Evolutionary conservation across 2,329 filamentous ascomycete species (phyloP).

Genomic region (Penicillium decumbens): DNA sequence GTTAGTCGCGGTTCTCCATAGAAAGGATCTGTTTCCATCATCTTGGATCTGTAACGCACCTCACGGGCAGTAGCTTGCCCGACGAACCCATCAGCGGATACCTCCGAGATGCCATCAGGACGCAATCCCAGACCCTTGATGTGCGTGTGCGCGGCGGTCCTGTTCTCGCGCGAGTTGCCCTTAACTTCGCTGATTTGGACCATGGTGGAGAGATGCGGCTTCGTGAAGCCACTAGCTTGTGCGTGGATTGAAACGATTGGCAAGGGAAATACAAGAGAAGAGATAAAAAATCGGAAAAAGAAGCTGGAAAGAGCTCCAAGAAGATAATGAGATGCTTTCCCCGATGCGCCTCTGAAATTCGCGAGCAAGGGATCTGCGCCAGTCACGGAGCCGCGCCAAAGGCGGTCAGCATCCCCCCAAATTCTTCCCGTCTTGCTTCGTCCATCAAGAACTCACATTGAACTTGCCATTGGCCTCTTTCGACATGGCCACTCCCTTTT

Average conservation of each 20-base stretch:
- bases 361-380: constrained; percentile 29
- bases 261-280: not conserved
- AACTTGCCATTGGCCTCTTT: not conserved
- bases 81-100: constrained; percentile 75
- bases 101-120: constrained; percentile 78
- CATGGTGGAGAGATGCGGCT: constrained; percentile 50
- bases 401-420: constrained; percentile 37
- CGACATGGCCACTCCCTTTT: constrained; percentile 31
- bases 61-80: constrained; percentile 85
- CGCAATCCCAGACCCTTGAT: constrained; percentile 92
- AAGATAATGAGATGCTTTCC: constrained; percentile 13
- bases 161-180: constrained; percentile 88
- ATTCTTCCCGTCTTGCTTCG: constrained; percentile 24
- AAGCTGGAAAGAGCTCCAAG: constrained; percentile 9
- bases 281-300: not conserved
- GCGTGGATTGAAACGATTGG: constrained; percentile 3
- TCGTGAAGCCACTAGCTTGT: constrained; percentile 21
- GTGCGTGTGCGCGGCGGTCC: constrained; percentile 94
- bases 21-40: not conserved
- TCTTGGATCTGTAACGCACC: constrained; percentile 49
- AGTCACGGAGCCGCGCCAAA: constrained; percentile 27
- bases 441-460: constrained; percentile 5
- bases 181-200: constrained; percentile 93
- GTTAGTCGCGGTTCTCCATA: constrained; percentile 12
- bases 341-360: constrained; percentile 32